A percentile compares a stretch with the other conserved stretches of the same genome.
These are phyloP conservation scores for Suhomyces chickasaworum DNA, from an alignment of 1,139 yeast genomes.

Conservation along the genomic window DNA sequence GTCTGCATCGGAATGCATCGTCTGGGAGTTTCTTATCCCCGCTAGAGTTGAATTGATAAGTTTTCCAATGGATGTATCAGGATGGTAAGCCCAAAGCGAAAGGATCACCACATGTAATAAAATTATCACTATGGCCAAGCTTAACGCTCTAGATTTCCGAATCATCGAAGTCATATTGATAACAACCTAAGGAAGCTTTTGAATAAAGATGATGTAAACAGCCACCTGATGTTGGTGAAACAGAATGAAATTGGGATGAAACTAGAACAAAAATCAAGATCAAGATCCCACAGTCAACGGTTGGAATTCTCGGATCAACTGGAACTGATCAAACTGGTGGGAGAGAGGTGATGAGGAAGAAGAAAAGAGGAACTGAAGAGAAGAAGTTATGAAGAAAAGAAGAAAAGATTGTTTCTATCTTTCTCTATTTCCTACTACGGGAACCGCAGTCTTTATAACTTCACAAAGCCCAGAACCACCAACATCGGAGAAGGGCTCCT, in stretches of 20 bases:
- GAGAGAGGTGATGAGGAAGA: neutral
- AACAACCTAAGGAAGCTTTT: too few relatives aligned
- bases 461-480: neutral
- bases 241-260: too few relatives aligned
- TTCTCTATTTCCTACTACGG: neutral
- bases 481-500: neutral
- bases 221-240: neutral
- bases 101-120: constrained; percentile 16
- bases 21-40: neutral
- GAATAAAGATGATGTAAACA: neutral
- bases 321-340: neutral
- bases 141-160: constrained; percentile 14
- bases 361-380: neutral
- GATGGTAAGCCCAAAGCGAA: constrained; percentile 12
- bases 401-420: neutral
- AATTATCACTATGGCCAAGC: constrained; percentile 10
- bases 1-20: neutral
- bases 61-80: constrained; percentile 5
- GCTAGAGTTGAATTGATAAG: constrained; percentile 1
- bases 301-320: neutral
- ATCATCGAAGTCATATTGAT: constrained; percentile 6
- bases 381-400: neutral
- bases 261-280: too few relatives aligned
- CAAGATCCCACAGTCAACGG: too few relatives aligned
- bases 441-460: neutral